Evolutionary conservation across 2,329 filamentous ascomycete genomes (phyloP).

Genomic region (Hymenotorrendiella dingleyae): DNA sequence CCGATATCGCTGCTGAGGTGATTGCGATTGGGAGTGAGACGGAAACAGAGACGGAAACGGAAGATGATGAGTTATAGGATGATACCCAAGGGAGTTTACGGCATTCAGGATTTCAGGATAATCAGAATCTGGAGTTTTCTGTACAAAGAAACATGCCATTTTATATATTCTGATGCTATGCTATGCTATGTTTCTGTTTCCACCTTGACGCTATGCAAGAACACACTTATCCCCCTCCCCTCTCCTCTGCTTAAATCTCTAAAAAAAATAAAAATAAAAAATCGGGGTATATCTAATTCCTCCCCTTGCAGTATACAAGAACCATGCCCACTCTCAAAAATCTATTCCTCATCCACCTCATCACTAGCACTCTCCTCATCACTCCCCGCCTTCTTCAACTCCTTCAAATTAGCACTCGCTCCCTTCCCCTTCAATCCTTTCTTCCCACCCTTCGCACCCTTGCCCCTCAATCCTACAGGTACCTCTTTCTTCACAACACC

Average conservation of each 20-base stretch:
- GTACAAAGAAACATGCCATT: too few relatives aligned
- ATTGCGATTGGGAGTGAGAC: background rate
- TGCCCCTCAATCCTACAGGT: conserved; percentile 36
- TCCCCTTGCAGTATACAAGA: conserved; percentile 3
- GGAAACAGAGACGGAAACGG: conserved; percentile 8
- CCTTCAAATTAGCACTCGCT: conserved; percentile 20
- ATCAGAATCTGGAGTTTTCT: too few relatives aligned
- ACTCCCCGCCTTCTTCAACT: conserved; percentile 27
- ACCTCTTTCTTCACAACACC: conserved; percentile 39
- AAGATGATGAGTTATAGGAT: conserved; percentile 16
- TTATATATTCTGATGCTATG: too few relatives aligned
- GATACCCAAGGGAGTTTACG: conserved; percentile 7
- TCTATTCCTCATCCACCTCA: conserved; percentile 16
- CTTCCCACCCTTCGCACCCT: conserved; percentile 36
- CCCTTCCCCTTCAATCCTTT: conserved; percentile 35
- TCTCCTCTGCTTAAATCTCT: too few relatives aligned
- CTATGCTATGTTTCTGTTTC: too few relatives aligned
- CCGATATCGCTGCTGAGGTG: background rate
- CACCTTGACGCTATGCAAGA: too few relatives aligned
- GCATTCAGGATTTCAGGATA: background rate
- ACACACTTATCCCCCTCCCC: too few relatives aligned
- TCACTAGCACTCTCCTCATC: conserved; percentile 26
- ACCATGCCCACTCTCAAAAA: conserved; percentile 6
- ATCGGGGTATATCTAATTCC: background rate
- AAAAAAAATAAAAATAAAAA: background rate